Base-by-base conservation (phyloP, 768 basidiomycete species). In the Mrakia gelida region DNA sequence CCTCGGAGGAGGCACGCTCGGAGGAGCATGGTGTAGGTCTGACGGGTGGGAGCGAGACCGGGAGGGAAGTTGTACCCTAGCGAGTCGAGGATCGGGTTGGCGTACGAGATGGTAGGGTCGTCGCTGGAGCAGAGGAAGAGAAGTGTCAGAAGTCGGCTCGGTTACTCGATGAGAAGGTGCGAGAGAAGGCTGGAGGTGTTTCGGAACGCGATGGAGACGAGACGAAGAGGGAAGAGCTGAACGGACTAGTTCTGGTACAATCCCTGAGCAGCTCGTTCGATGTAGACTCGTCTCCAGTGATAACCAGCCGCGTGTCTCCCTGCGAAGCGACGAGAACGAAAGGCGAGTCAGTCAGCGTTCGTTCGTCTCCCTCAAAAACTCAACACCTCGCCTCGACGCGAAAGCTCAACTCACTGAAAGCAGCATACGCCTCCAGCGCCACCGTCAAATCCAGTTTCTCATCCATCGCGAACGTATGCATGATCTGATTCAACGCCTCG, bases 1-100 rank as follows among this genome's bases (percentile, higher is more conserved):
- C 94, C 93, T 75, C 89, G 88, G 82, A 92, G 91, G 2, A 92
- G 88, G 83, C 91, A 87, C 8, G 86, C 83, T 82, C 94, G 93
- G 73, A 94, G 87, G 83, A 93, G 85, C 38, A 85, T 84, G 23
- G 88, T 89, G 83, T 90, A 95, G 21, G 91, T 93, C 76, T 89
- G 84, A 28, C 86, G 84, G 82, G 92, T 88, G 11, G 93, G 92
- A 62, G 85, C 83, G 54, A 91, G 80, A 16, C 85, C 81, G 0
- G 70, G 76, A 1, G 84, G 84, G 9, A 90, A 83, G 68, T 84
- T 81, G 78, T 92, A 86, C 67, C 84, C 85, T 77, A 90, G 83
- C 13, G 72, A 49, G 59, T 71, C 43, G 26, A 78, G 72, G 38
- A 78, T 78, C 9, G 77, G 77, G 56, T 78, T 78, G 52, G 77